A percentile compares a stretch with the other conserved stretches of the same genome.
Conservation (phyloP, 345 rosid genomes). For the Camelina laxa region DNA sequence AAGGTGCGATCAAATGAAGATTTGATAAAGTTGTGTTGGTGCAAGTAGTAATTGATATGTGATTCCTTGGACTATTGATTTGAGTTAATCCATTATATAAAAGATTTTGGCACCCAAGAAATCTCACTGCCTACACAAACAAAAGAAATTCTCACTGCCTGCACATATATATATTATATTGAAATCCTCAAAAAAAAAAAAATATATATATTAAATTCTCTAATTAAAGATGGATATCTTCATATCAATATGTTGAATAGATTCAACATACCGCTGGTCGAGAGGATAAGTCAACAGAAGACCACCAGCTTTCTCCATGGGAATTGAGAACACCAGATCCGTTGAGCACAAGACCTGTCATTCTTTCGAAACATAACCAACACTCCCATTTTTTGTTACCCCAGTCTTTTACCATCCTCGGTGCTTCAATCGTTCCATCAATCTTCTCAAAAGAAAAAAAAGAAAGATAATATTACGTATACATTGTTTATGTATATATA, state of each 20-base stretch:
- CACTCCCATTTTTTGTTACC: neutral
- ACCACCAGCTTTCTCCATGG: constrained; percentile 25
- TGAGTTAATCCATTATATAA: constrained; percentile 39
- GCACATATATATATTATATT: neutral
- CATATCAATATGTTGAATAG: neutral
- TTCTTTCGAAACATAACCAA: constrained; percentile 13
- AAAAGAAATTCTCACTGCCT: no score
- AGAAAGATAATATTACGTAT: neutral
- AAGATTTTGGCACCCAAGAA: constrained; percentile 34
- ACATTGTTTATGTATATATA: no score
- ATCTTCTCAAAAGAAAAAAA: neutral
- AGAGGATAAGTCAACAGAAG: neutral
- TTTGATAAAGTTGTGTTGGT: constrained; percentile 37
- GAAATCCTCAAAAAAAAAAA: neutral
- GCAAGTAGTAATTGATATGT: constrained; percentile 31
- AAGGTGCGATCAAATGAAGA: constrained; percentile 48
- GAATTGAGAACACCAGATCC: constrained; percentile 29
- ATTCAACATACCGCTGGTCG: constrained; percentile 11
- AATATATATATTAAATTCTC: neutral
- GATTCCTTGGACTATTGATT: constrained; percentile 41
- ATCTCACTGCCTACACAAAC: constrained; percentile 6
- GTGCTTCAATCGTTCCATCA: constrained; percentile 22
- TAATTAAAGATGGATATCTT: neutral
- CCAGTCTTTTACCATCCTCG: neutral
- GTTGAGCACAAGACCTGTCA: constrained; percentile 17